Evolutionary conservation across 2,329 filamentous ascomycete genomes (phyloP).

Genomic region (Botrytis aclada): DNA sequence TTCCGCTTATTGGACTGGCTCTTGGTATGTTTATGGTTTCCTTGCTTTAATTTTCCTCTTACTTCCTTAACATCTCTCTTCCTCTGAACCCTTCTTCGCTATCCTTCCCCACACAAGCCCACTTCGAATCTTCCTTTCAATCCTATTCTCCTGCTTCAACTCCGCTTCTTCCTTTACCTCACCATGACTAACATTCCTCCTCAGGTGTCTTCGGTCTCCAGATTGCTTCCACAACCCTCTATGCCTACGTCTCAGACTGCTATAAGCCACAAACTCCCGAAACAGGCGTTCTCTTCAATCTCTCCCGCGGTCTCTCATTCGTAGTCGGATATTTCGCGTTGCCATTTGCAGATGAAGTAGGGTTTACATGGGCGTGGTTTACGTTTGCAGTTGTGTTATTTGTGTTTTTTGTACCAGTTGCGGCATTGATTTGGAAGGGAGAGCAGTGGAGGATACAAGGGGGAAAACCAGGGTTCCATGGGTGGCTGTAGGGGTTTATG

Average conservation of each 20-base stretch:
- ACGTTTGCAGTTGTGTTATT: conserved; percentile 31
- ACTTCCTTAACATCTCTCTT: neutral
- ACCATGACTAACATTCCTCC: neutral
- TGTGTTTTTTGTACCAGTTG: conserved; percentile 30
- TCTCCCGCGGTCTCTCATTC: conserved; percentile 31
- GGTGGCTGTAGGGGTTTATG: conserved; percentile 22
- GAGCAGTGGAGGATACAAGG: conserved; percentile 29
- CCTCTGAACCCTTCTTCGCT: neutral
- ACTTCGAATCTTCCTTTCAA: conserved; percentile 24
- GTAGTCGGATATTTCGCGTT: conserved; percentile 33
- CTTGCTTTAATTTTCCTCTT: neutral
- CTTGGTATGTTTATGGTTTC: conserved; percentile 21
- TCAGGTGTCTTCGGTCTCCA: conserved; percentile 32
- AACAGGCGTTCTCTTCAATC: conserved; percentile 33
- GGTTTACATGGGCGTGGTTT: conserved; percentile 31
- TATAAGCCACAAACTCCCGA: conserved; percentile 34
- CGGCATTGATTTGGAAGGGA: conserved; percentile 30
- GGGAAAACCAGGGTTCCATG: conserved; percentile 30
- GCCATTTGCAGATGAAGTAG: conserved; percentile 28
- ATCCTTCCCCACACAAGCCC: neutral
- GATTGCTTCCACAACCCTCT: conserved; percentile 32
- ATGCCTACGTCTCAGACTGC: conserved; percentile 34
- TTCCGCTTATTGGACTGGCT: conserved; percentile 32
- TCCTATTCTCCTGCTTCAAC: conserved; percentile 25
- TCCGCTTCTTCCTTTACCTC: neutral